Evolutionary conservation across 179 eudicot species (phyloP).

Genomic region (Spergularia azorica): DNA sequence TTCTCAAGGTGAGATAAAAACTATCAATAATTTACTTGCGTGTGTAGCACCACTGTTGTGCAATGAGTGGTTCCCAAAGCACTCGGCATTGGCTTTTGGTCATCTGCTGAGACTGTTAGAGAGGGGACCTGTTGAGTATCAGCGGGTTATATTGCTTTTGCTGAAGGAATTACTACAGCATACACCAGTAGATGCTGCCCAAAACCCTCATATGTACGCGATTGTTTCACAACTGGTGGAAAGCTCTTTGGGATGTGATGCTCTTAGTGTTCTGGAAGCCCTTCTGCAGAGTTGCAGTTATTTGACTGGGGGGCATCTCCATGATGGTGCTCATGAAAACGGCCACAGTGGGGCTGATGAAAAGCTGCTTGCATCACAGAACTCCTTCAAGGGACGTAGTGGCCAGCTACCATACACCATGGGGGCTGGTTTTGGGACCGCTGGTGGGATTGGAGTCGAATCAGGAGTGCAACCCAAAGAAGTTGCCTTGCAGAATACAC

Average conservation of each 20-base stretch:
- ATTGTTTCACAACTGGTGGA: constrained; percentile 96
- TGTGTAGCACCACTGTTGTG: constrained; percentile 85
- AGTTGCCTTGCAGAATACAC: constrained; percentile 83
- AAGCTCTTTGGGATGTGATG: constrained; percentile 97
- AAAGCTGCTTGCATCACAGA: constrained; percentile 74
- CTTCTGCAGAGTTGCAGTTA: constrained; percentile 94
- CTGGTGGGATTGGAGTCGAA: constrained; percentile 42
- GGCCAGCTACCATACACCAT: constrained; percentile 72
- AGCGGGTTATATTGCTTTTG: constrained; percentile 82
- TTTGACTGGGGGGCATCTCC: constrained; percentile 59
- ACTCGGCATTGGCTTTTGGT: constrained; percentile 94
- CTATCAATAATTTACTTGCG: constrained; percentile 76
- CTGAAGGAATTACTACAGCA: constrained; percentile 93
- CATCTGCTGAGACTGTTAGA: constrained; percentile 80
- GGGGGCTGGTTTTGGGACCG: constrained; percentile 62
- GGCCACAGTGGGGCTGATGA: constrained; percentile 69
- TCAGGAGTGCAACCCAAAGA: constrained; percentile 76
- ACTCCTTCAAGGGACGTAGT: constrained; percentile 90
- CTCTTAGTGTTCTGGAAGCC: constrained; percentile 93
- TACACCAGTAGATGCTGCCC: constrained; percentile 96
- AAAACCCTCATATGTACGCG: constrained; percentile 98
- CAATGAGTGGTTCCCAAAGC: constrained; percentile 94
- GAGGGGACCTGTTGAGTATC: constrained; percentile 87
- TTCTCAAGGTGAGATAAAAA: constrained; percentile 77
- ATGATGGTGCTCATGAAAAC: constrained; percentile 62